phyloP scores from a whole-genome alignment of 305 asterid genomes.

The Fraxinus baroniana region DNA sequence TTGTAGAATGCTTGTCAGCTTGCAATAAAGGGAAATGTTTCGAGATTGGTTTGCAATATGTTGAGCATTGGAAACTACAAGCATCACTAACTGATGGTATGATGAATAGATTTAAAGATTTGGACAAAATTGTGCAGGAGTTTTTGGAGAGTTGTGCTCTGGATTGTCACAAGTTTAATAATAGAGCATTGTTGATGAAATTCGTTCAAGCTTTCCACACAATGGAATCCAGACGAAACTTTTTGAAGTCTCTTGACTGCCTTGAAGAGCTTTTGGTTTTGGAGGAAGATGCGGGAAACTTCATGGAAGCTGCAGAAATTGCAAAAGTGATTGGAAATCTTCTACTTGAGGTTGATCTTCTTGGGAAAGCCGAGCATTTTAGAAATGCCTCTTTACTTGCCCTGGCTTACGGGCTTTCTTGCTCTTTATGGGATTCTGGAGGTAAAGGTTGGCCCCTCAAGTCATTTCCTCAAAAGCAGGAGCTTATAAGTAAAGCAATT shows the following conservation, averaged over 20 bases:
- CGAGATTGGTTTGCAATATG: constrained; percentile 48
- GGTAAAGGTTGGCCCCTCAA: constrained; percentile 56
- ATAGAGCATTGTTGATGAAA: constrained; percentile 43
- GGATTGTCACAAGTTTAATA: constrained; percentile 31
- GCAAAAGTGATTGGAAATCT: constrained; percentile 49
- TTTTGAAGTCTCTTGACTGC: constrained; percentile 44
- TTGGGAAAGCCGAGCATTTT: constrained; percentile 37
- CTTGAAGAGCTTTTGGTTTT: constrained; percentile 46
- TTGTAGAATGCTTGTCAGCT: constrained; percentile 52
- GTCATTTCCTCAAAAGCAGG: constrained; percentile 39
- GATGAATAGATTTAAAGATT: constrained; percentile 19
- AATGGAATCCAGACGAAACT: constrained; percentile 41
- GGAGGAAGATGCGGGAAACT: constrained; percentile 57
- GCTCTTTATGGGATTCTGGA: constrained; percentile 49
- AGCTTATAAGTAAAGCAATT: constrained; percentile 39
- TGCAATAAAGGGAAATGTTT: constrained; percentile 52
- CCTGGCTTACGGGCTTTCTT: constrained; percentile 36
- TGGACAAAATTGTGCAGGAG: constrained; percentile 41
- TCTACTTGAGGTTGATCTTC: constrained; percentile 47
- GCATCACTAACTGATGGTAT: constrained; percentile 15
- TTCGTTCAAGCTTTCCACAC: constrained; percentile 51
- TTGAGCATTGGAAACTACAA: constrained; percentile 54
- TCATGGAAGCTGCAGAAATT: constrained; percentile 60
- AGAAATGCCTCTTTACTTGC: constrained; percentile 36
- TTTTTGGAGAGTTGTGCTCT: constrained; percentile 50